phyloP scores from a whole-genome alignment of 2,329 filamentous ascomycete genomes.

The Colletotrichum musae region DNA sequence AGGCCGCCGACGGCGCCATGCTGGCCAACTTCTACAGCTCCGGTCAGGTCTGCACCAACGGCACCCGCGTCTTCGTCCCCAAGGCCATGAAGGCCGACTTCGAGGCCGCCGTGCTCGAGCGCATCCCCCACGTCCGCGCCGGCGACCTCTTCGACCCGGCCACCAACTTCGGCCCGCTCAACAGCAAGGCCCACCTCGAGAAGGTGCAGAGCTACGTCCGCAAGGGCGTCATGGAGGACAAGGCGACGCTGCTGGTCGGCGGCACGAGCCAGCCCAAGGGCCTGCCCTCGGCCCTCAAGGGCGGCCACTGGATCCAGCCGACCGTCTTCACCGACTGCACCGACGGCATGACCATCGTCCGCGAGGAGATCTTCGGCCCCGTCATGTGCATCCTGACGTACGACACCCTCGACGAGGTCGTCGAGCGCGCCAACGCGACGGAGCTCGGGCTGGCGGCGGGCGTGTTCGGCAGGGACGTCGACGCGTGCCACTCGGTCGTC shows the following conservation, averaged over 20 bases:
- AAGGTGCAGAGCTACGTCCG: constrained; percentile 85
- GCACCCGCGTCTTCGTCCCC: constrained; percentile 88
- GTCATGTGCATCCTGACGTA: constrained; percentile 88
- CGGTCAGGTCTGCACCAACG: constrained; percentile 94
- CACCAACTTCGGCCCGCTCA: constrained; percentile 89
- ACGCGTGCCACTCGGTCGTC: constrained; percentile 80
- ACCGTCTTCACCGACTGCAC: constrained; percentile 90
- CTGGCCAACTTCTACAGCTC: constrained; percentile 95
- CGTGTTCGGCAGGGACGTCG: constrained; percentile 84
- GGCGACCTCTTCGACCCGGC: constrained; percentile 79
- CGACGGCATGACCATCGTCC: constrained; percentile 83
- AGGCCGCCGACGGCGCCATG: constrained; percentile 91
- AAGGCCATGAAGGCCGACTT: constrained; percentile 75
- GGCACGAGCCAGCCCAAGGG: constrained; percentile 71
- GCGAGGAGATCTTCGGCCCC: constrained; percentile 90
- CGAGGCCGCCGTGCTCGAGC: constrained; percentile 77
- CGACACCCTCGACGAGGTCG: constrained; percentile 76
- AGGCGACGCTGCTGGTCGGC: constrained; percentile 81
- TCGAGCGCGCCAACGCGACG: constrained; percentile 82
- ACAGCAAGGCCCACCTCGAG: constrained; percentile 79
- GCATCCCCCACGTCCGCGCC: constrained; percentile 83
- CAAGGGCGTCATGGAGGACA: constrained; percentile 81
- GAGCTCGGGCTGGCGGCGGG: constrained; percentile 86
- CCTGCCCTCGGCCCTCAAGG: constrained; percentile 63
- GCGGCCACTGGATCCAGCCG: constrained; percentile 88